phyloP scores from a whole-genome alignment of 352 stramenopile species.

The Halophytophthora batemanensis region DNA sequence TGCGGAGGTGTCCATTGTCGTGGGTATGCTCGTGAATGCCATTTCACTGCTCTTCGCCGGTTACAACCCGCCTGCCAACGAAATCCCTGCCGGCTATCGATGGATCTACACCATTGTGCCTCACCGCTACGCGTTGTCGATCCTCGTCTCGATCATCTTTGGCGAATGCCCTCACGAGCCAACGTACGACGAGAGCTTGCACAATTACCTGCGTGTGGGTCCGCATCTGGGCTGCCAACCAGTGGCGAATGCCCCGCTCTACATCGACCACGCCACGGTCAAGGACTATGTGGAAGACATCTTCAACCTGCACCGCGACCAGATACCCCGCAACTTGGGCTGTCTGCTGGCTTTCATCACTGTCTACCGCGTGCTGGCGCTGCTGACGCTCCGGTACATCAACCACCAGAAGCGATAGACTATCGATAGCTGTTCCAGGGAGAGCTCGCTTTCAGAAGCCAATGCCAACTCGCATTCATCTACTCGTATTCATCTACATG shows the following conservation, averaged over 20 bases:
- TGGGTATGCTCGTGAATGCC: slow-evolving; percentile 34
- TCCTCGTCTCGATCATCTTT: slow-evolving; percentile 30
- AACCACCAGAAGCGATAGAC: slow-evolving; percentile 22
- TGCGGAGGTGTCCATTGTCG: slow-evolving; percentile 27
- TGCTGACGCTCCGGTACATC: slow-evolving; percentile 30
- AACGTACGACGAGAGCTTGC: slow-evolving; percentile 14
- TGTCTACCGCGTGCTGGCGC: slow-evolving; percentile 20
- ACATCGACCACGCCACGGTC: slow-evolving; percentile 11
- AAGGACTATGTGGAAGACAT: slow-evolving; percentile 18
- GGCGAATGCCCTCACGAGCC: slow-evolving; percentile 24
- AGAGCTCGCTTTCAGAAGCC: no score
- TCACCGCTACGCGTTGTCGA: slow-evolving; percentile 27
- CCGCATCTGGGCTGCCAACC: slow-evolving; percentile 22
- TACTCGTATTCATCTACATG: no score
- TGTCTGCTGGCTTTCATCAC: slow-evolving; percentile 16
- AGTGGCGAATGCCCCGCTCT: slow-evolving; percentile 12
- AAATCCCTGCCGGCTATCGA: slow-evolving; percentile 29
- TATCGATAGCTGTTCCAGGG: no score
- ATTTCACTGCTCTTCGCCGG: slow-evolving; percentile 41
- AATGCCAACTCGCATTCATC: no score
- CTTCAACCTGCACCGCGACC: slow-evolving; percentile 10
- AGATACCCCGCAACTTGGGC: slow-evolving; percentile 29
- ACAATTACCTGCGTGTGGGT: slow-evolving; percentile 14
- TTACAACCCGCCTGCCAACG: slow-evolving; percentile 27
- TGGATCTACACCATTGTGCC: slow-evolving; percentile 39